Conservation (phyloP, 2,329 filamentous ascomycete species). For the Pseudocercospora musae region DNA sequence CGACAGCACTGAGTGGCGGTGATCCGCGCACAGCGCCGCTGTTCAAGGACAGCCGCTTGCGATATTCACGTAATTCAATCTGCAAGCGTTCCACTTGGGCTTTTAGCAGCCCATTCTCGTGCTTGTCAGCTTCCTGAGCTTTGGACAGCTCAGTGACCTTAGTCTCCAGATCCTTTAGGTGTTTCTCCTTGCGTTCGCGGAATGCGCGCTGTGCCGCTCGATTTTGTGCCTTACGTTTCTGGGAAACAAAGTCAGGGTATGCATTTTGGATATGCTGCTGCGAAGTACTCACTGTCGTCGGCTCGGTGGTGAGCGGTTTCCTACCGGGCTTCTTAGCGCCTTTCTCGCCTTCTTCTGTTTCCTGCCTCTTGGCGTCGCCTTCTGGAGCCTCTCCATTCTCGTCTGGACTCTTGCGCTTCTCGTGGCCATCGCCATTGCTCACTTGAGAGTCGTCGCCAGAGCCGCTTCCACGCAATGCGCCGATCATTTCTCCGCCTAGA, state of each 20-base stretch:
- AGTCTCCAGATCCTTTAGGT: slow-evolving; percentile 77
- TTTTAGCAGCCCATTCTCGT: slow-evolving; percentile 79
- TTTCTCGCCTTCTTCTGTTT: slow-evolving; percentile 79
- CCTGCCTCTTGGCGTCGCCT: slow-evolving; percentile 70
- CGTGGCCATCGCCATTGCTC: slow-evolving; percentile 52
- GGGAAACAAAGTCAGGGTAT: not conserved
- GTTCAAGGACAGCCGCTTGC: slow-evolving; percentile 72
- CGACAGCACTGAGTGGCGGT: slow-evolving; percentile 42
- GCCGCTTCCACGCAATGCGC: slow-evolving; percentile 62
- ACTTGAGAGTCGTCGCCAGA: slow-evolving; percentile 25
- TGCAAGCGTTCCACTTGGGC: slow-evolving; percentile 87
- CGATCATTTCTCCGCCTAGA: slow-evolving; percentile 64
- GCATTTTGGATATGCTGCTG: not conserved
- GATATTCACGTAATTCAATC: slow-evolving; percentile 81
- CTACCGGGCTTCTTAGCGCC: slow-evolving; percentile 91
- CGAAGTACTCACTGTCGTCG: slow-evolving; percentile 76
- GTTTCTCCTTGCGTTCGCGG: slow-evolving; percentile 90
- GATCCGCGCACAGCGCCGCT: slow-evolving; percentile 46
- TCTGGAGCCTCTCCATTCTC: slow-evolving; percentile 61
- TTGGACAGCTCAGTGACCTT: slow-evolving; percentile 69
- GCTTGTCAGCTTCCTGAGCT: slow-evolving; percentile 73
- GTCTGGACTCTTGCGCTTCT: slow-evolving; percentile 70
- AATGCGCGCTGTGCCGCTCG: slow-evolving; percentile 89
- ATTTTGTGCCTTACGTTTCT: slow-evolving; percentile 97
- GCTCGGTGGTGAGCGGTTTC: slow-evolving; percentile 92